These are phyloP conservation scores for Trypanosomatidae sp. DNA, from an alignment of 208 protist genomes.

Conservation along the genomic window DNA sequence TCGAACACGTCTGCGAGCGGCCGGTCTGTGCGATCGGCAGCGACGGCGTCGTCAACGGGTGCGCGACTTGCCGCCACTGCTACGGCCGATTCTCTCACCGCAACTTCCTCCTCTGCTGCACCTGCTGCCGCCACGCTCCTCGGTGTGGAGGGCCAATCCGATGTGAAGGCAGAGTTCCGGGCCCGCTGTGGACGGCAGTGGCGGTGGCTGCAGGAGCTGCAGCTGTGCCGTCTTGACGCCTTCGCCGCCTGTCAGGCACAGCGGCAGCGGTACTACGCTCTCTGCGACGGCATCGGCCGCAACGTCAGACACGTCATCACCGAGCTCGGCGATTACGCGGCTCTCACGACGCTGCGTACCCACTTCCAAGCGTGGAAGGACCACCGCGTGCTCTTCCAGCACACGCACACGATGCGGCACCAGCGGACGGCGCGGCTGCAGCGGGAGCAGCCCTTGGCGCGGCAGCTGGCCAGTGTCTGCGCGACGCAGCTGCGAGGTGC, in stretches of 20 bases:
- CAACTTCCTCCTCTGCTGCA: too few relatives aligned
- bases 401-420: constrained; percentile 56
- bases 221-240: constrained; percentile 42
- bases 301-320: constrained; percentile 45
- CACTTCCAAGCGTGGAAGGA: constrained; percentile 51
- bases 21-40: not conserved
- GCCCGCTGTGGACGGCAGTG: constrained; percentile 37
- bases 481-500: constrained; percentile 4
- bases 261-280: constrained; percentile 52
- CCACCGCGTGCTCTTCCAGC: constrained; percentile 42
- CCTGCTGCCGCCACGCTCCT: constrained; percentile 9
- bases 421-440: constrained; percentile 41
- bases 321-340: constrained; percentile 38
- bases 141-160: constrained; percentile 44
- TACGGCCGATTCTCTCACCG: too few relatives aligned
- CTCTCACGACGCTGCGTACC: constrained; percentile 23
- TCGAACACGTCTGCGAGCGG: too few relatives aligned
- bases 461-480: not conserved
- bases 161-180: constrained; percentile 31
- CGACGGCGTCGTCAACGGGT: not conserved
- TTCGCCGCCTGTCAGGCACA: constrained; percentile 56
- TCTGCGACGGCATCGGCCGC: constrained; percentile 38
- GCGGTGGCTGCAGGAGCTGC: constrained; percentile 51
- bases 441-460: constrained; percentile 16
- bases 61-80: not conserved